Evolutionary conservation across 352 stramenopile genomes (phyloP).

Genomic region (Phytophthora fragariaefolia): DNA sequence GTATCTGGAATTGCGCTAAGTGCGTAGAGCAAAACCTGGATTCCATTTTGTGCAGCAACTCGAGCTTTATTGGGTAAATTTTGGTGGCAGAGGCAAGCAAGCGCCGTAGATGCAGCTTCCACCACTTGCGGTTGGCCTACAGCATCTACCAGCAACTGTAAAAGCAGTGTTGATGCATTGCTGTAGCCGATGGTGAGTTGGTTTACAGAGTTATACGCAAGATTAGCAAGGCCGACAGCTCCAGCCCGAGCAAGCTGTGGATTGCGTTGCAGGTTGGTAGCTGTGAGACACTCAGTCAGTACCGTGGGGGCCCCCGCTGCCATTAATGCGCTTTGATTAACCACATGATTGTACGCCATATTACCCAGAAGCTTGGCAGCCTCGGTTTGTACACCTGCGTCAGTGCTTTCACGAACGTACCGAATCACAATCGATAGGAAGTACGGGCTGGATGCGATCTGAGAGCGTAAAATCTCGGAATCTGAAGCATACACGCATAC

Average conservation of each 20-base stretch:
- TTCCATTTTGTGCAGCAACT: slow-evolving; percentile 63
- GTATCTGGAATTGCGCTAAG: slow-evolving; percentile 36
- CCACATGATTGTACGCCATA: slow-evolving; percentile 66
- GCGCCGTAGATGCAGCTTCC: slow-evolving; percentile 51
- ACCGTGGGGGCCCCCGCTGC: slow-evolving; percentile 60
- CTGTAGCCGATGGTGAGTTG: slow-evolving; percentile 82
- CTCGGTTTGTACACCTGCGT: slow-evolving; percentile 49
- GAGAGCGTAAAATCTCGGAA: slow-evolving; percentile 75
- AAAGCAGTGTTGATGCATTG: slow-evolving; percentile 61
- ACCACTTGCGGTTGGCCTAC: slow-evolving; percentile 46
- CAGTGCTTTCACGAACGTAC: slow-evolving; percentile 55
- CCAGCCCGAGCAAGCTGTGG: slow-evolving; percentile 50
- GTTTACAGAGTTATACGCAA: slow-evolving; percentile 72
- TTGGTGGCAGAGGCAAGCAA: slow-evolving; percentile 66
- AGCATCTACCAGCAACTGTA: slow-evolving; percentile 71
- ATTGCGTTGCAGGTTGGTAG: slow-evolving; percentile 42
- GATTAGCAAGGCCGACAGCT: slow-evolving; percentile 65
- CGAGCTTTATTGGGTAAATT: slow-evolving; percentile 76
- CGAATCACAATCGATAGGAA: slow-evolving; percentile 58
- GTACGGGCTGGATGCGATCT: slow-evolving; percentile 68
- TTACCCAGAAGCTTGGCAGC: slow-evolving; percentile 75
- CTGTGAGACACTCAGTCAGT: slow-evolving; percentile 41
- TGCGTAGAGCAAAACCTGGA: slow-evolving; percentile 77
- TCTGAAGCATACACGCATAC: slow-evolving; percentile 37
- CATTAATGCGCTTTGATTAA: slow-evolving; percentile 76